Evolutionary conservation across 2,329 filamentous ascomycete genomes (phyloP), one percentile per base, ranked within the genome.

Genomic region (Fusarium musae): DNA sequence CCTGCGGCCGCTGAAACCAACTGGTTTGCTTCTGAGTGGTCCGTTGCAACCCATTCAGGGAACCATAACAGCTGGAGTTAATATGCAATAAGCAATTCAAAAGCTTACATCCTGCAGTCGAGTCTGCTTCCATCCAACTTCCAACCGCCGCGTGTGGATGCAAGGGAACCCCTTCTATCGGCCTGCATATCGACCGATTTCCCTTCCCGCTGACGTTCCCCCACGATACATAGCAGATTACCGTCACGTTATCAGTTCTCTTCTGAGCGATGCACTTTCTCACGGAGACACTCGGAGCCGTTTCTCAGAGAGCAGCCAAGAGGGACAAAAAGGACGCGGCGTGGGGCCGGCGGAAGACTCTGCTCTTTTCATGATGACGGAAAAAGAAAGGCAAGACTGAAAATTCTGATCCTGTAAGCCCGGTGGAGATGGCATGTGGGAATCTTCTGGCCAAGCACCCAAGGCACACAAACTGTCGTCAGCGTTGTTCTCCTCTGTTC

Each of bases 281-380:
- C 63, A 52, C 69, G 74, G 75, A 76, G 68, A 75, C 68, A 77
- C 23, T 78, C 75, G 75, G 74, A 75, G 66, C 59, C 72, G 60
- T 43, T 56, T 36, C 47, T 71, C 66, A 58, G 62, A 32, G 42
- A 66, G 50, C 49, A 52, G 32, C 58, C 47, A 66, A 64, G 59
- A 67, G 40, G n/a, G 39, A 36, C 50, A 66, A 63, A 50, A 60
- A 63, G 49, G 53, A 65, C 59, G 57, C 68, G 66, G 70, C 73
- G 61, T 78, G 75, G 75, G 74, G 73, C 70, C 66, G 66, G 58
- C 52, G 72, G 40, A 54, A 61, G 63, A 62, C 46, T 65, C 53
- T 66, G 54, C 30, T 58, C 30, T 46, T 62, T 59, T 36, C 56
- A 56, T 53, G 36, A 37, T 63, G 39, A 59, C 57, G 26, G 49